Evolutionary conservation across 805 yeast genomes (phyloP).

Genomic region (Lipomyces yamadae): DNA sequence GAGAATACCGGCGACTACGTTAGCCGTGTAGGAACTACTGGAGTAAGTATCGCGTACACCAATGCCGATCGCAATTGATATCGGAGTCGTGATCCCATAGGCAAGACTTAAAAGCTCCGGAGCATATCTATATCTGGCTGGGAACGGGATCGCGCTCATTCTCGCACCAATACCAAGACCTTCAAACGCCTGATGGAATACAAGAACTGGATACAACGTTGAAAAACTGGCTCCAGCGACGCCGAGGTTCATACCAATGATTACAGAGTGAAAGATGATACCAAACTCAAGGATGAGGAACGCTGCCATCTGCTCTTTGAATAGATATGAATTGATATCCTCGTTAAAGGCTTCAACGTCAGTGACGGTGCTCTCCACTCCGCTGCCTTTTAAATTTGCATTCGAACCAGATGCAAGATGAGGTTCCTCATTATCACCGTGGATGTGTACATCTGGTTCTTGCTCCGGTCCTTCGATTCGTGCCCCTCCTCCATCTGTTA

Average conservation of each 20-base stretch:
- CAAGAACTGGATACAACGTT: constrained; percentile 63
- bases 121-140: constrained; percentile 56
- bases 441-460: no score
- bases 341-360: no score
- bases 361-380: neutral
- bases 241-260: constrained; percentile 76
- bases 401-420: no score
- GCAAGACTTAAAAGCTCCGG: constrained; percentile 45
- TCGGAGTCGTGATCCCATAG: constrained; percentile 66
- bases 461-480: neutral
- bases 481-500: no score
- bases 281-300: constrained; percentile 76
- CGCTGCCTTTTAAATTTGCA: no score
- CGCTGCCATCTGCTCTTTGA: constrained; percentile 42
- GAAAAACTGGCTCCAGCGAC: constrained; percentile 78
- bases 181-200: constrained; percentile 68
- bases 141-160: constrained; percentile 54
- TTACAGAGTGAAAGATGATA: constrained; percentile 77
- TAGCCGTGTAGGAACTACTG: constrained; percentile 50
- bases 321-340: no score
- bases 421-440: no score
- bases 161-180: constrained; percentile 79
- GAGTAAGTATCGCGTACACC: constrained; percentile 65
- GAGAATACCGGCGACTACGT: constrained; percentile 63
- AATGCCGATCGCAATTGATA: constrained; percentile 70